Base-by-base conservation (phyloP, 352 stramenopile species). In the Phytophthora aleatoria region DNA sequence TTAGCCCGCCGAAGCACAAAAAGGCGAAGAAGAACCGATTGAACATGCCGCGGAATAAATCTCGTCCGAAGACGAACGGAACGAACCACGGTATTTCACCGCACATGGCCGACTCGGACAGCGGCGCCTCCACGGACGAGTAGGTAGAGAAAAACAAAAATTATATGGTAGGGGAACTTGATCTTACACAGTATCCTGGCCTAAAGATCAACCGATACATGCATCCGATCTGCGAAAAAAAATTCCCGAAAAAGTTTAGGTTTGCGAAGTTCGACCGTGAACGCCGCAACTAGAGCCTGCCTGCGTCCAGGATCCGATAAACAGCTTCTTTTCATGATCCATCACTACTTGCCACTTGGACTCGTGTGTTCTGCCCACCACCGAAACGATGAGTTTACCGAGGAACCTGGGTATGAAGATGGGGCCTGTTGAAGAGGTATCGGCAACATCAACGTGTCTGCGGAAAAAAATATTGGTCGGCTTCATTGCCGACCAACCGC, bases 21-120 rank as follows among this genome's bases (percentile, higher is more conserved):
- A 76, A 73, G 28, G 27, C 45, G 15, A 67, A 67, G 57, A 69
- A 73, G 50, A 67, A 71, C 43, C 58, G 63, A 27, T 47, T 71
- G 30, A 76, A 57, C 26, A 68, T 73, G 62, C 33, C 62, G 7
- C 61, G 67, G n/a, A 78, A 71, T 33, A 76, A 73, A 39, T 69
- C 65, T 39, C 55, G 56, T 5, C 24, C 62, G 9, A 71, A 63
- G 56, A 39, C 67, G 39, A 72, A 56, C 39, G 61, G 36, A 12
- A 64, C 50, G 16, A 7, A 50, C 35, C 62, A 79, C 50, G 61
- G 50, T 41, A 79, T 77, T 54, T 81, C 73, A 41, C 73, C 73
- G 16, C 73, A 79, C 44, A 77, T 79, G 73, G 62, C 62, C 16
- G 55, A 73, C 54, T 77, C 57, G 38, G 70, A 79, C 48, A 81